These are phyloP conservation scores for Backusella tuberculispora DNA, from an alignment of 192 early-diverging fungal species.

Conservation along the genomic window DNA sequence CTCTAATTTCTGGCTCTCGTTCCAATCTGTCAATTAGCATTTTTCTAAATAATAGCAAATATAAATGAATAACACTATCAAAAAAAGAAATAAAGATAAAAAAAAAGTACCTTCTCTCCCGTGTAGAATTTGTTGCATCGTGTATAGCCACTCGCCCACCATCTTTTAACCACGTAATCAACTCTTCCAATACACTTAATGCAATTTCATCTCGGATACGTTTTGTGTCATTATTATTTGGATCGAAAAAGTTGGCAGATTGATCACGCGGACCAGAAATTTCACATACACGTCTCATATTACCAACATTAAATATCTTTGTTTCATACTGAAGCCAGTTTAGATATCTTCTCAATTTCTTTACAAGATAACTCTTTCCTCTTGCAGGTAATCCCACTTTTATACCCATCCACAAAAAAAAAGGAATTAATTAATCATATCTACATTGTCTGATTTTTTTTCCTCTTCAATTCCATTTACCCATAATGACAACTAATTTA, in stretches of 20 bases:
- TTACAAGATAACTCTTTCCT: conserved; percentile 95
- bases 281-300: conserved; percentile 72
- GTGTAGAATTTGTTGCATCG: conserved; percentile 96
- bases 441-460: background rate
- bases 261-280: conserved; percentile 60
- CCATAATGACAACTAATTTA: conserved; percentile 95
- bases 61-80: background rate
- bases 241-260: conserved; percentile 92
- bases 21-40: conserved; percentile 63
- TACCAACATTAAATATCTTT: conserved; percentile 95
- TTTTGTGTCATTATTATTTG: conserved; percentile 77
- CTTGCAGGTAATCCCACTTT: conserved; percentile 91
- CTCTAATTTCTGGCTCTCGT: conserved; percentile 64
- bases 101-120: conserved; percentile 64
- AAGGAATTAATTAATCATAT: conserved; percentile 20
- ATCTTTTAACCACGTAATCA: conserved; percentile 85
- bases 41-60: conserved; percentile 38
- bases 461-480: conserved; percentile 32
- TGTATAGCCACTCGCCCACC: conserved; percentile 90
- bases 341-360: conserved; percentile 91
- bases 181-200: conserved; percentile 89
- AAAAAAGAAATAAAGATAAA: background rate
- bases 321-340: conserved; percentile 81
- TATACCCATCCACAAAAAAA: conserved; percentile 1
- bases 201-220: conserved; percentile 86